A percentile compares a stretch with the other conserved stretches of the same genome.
Conservation (phyloP, 768 basidiomycete species). For the Stropharia rugosoannulata region DNA sequence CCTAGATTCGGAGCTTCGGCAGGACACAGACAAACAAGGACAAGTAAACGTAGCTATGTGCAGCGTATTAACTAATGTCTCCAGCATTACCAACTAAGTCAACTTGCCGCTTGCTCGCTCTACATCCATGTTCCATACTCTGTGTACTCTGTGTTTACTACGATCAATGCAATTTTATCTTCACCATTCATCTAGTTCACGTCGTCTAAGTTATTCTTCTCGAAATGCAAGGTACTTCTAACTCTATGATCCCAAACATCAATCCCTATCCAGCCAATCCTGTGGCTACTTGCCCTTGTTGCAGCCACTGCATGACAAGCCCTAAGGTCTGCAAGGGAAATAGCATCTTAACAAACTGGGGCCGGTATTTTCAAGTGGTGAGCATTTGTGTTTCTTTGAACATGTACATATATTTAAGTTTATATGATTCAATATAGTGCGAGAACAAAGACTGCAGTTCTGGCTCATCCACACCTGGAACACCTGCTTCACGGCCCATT, state of each 20-base stretch:
- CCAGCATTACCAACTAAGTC: background rate
- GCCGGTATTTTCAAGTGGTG: background rate
- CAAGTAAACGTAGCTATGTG: background rate
- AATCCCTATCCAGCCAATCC: background rate
- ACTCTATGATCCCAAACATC: background rate
- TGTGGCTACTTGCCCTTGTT: background rate
- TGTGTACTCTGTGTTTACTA: no score
- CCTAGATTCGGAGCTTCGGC: background rate
- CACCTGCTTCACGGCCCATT: background rate
- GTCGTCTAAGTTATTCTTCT: no score
- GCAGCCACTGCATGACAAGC: background rate
- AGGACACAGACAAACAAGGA: background rate
- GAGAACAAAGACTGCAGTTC: background rate
- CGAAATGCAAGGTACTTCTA: no score
- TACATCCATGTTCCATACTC: no score
- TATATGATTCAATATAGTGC: no score
- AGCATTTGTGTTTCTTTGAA: background rate
- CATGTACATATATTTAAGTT: background rate
- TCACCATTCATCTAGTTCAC: no score
- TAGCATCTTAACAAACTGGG: background rate
- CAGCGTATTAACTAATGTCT: background rate
- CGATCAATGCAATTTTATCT: no score
- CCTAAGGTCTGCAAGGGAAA: background rate
- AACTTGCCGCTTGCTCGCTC: background rate
- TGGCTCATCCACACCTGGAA: background rate